Evolutionary conservation across 108 stramenopile genomes (phyloP).

Genomic region (Phaeodactylum tricornutum): DNA sequence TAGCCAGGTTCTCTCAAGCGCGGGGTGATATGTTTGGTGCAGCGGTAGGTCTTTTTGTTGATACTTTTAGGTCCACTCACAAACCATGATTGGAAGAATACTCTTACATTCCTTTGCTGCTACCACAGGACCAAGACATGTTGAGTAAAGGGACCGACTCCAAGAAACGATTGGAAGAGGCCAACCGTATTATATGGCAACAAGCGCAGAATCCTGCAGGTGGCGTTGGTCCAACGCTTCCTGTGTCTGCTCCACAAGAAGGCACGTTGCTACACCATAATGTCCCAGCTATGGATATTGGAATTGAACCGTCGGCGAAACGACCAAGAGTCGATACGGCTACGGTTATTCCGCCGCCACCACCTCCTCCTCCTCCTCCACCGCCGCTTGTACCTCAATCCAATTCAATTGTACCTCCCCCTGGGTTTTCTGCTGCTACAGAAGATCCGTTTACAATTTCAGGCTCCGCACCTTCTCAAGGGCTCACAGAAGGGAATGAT

Average conservation of each 20-base stretch:
- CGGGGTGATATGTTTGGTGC: constrained; percentile 14
- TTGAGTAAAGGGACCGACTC: constrained; percentile 27
- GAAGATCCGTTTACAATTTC: too few species aligned
- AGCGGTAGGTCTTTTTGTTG: constrained; percentile 7
- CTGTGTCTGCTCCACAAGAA: constrained; percentile 3
- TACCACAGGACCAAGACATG: constrained; percentile 18
- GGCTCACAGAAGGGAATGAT: too few species aligned
- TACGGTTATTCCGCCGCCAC: too few species aligned
- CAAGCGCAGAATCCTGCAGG: constrained; percentile 20
- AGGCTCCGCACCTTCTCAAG: too few species aligned
- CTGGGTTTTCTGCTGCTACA: too few species aligned
- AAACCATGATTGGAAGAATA: neutral
- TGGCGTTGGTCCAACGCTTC: constrained; percentile 1
- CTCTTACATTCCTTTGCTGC: constrained; percentile 6
- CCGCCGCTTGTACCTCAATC: constrained; percentile 14
- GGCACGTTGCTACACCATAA: neutral
- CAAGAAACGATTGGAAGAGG: constrained; percentile 43
- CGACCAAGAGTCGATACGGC: constrained; percentile 1
- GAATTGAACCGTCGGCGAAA: constrained; percentile 17
- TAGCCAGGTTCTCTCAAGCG: constrained; percentile 46
- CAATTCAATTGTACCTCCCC: too few species aligned
- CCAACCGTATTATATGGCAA: constrained; percentile 46
- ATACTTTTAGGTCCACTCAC: neutral
- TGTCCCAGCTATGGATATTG: neutral
- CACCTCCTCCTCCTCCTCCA: constrained; percentile 9